Evolutionary conservation across 2,329 filamentous ascomycete species (phyloP).

Genomic region (Lecanicillium sp.): DNA sequence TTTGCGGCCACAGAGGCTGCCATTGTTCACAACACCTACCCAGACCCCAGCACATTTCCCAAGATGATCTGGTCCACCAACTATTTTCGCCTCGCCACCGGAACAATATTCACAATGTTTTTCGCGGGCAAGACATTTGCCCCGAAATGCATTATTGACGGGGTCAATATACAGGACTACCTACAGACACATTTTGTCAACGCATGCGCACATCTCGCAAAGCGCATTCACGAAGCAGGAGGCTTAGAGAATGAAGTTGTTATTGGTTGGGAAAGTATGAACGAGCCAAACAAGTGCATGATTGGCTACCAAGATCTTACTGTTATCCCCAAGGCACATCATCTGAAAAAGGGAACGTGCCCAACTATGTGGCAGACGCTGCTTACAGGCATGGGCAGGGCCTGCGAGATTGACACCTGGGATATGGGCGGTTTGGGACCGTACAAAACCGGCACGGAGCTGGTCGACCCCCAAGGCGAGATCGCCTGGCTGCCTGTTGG

Average conservation of each 20-base stretch:
- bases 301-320: conserved; percentile 78
- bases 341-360: conserved; percentile 84
- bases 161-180: conserved; percentile 93
- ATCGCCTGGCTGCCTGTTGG: conserved; percentile 76
- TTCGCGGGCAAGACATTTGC: conserved; percentile 88
- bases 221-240: conserved; percentile 80
- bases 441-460: conserved; percentile 74
- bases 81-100: conserved; percentile 78
- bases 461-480: conserved; percentile 84
- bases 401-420: conserved; percentile 86
- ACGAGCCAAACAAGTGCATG: conserved; percentile 87
- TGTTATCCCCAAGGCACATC: conserved; percentile 77
- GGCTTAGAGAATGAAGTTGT: conserved; percentile 82
- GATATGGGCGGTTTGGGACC: conserved; percentile 91
- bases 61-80: conserved; percentile 99
- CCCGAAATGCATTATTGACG: conserved; percentile 91
- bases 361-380: conserved; percentile 94
- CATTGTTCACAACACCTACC: conserved; percentile 90
- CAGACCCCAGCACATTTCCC: conserved; percentile 76
- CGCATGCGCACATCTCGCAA: conserved; percentile 75
- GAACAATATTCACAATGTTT: conserved; percentile 91
- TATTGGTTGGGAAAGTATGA: conserved; percentile 93
- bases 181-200: conserved; percentile 79
- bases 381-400: conserved; percentile 80
- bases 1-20: conserved; percentile 87